These are phyloP conservation scores for Diaporthe ilicicola DNA, from an alignment of 2,329 filamentous ascomycete species.

Conservation along the genomic window DNA sequence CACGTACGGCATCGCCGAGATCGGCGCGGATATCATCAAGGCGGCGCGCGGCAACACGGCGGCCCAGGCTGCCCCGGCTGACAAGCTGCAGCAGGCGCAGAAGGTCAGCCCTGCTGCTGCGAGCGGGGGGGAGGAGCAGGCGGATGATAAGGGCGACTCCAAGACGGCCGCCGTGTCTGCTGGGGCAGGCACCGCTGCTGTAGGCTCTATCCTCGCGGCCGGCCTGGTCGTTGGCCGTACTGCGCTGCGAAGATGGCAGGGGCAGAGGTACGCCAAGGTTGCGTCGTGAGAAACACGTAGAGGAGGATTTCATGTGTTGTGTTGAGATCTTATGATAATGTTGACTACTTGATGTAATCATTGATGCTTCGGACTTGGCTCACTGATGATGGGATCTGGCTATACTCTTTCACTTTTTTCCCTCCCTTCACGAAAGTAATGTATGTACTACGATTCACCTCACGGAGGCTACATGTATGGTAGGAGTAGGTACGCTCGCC, in stretches of 20 bases:
- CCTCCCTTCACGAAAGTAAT: background rate
- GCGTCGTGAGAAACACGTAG: background rate
- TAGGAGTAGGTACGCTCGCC: conserved; percentile 19
- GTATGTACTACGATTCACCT: background rate
- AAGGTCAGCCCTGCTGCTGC: background rate
- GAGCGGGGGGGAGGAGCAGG: background rate
- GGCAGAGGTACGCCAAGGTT: conserved; percentile 1
- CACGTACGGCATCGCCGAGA: conserved; percentile 41
- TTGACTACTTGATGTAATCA: background rate
- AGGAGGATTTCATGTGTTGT: background rate
- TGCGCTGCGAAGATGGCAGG: conserved; percentile 6
- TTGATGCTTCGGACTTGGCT: background rate
- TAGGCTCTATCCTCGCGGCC: background rate
- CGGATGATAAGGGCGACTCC: background rate
- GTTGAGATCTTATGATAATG: conserved; percentile 15
- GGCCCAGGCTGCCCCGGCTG: accelerated
- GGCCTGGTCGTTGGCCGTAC: conserved; percentile 1
- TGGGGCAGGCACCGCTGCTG: background rate
- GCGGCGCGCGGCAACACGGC: conserved; percentile 2
- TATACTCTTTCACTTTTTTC: background rate
- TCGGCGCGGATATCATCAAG: conserved; percentile 23
- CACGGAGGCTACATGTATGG: conserved; percentile 1
- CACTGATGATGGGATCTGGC: background rate
- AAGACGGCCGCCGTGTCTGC: conserved; percentile 4
- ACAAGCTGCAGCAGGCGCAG: background rate